Evolutionary conservation across 2,329 filamentous ascomycete genomes (phyloP), one percentile per base, ranked within the genome.

Genomic region (Arthrobotrys musiformis): DNA sequence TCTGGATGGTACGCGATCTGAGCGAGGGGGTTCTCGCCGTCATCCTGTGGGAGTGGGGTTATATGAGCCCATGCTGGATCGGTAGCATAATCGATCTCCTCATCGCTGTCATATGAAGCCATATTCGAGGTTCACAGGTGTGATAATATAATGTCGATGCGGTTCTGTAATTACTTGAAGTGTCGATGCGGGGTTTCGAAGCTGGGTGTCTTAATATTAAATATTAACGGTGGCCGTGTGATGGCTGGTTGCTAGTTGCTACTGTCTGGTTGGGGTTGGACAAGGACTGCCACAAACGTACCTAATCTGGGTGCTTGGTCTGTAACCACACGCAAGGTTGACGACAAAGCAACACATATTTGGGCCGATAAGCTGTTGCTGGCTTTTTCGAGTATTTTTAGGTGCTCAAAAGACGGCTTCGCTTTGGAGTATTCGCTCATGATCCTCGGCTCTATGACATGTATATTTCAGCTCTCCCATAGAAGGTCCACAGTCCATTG

Each of bases 1-100:
- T 95, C 91, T 33, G 93, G 90, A 1, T 91, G 89, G 84, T 99
- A 99, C 72, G 94, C 91, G 83, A 99, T 99, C 74, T 91, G 89
- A n/a, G 94, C 94, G 73, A 99, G 88, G 28, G 94, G 93, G 80
- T 91, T 87, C 80, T 90, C 91, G 75, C 93, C 92, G 84, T 97
- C 94, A 82, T 93, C 88, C 81, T 95, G 90, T 2, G 92, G 90
- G 69, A 98, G 91, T 19, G 94, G 94, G 63, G 89, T 86, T 62
- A 97, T 87, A 84, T 96, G 93, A 80, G 92, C 90, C 94, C 93
- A 98, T 78, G 87, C 87, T 0, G 66, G 61, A 56, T 70, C 52
- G 19, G 66, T 78, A 30, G 66, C 22, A 66, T 78, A 78, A 30
- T 70, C 66, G 44, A 70, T 13, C 28, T 68, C 73, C 9, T 78